phyloP scores from a whole-genome alignment of 306 rosid species.

The Vigna mungo region DNA sequence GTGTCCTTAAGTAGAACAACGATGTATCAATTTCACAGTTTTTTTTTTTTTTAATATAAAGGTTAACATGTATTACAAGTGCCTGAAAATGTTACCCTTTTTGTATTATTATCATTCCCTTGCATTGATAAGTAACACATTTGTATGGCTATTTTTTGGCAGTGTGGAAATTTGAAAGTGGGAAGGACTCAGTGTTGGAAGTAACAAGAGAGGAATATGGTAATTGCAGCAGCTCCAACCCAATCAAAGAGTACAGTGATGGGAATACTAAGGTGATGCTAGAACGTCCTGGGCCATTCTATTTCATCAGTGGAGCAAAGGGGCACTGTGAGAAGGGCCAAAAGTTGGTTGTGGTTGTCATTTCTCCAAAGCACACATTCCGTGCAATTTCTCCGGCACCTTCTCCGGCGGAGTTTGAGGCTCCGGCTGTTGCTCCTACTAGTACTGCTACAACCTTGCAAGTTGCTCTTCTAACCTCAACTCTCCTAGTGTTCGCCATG shows the following conservation, averaged over 20 bases:
- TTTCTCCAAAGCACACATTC: constrained; percentile 59
- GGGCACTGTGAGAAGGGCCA: constrained; percentile 88
- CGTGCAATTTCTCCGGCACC: constrained; percentile 66
- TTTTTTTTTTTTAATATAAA: no score
- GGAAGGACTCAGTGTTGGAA: constrained; percentile 81
- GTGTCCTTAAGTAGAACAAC: neutral
- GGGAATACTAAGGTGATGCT: constrained; percentile 77
- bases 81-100: no score
- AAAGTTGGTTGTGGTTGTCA: constrained; percentile 74
- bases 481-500: constrained; percentile 52
- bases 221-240: constrained; percentile 59
- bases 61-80: no score
- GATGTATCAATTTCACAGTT: neutral
- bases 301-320: constrained; percentile 81
- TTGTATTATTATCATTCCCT: neutral
- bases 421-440: constrained; percentile 85
- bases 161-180: constrained; percentile 83
- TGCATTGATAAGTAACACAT: neutral
- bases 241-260: constrained; percentile 61
- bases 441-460: constrained; percentile 58
- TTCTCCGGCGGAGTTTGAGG: constrained; percentile 63
- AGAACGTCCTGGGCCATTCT: constrained; percentile 68
- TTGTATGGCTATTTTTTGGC: neutral
- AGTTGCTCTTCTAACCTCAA: constrained; percentile 47
- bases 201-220: constrained; percentile 70